A percentile compares a stretch with the other conserved stretches of the same genome.
These are phyloP conservation scores for Erodium maritimum DNA, from an alignment of 345 rosid genomes.

Conservation along the genomic window DNA sequence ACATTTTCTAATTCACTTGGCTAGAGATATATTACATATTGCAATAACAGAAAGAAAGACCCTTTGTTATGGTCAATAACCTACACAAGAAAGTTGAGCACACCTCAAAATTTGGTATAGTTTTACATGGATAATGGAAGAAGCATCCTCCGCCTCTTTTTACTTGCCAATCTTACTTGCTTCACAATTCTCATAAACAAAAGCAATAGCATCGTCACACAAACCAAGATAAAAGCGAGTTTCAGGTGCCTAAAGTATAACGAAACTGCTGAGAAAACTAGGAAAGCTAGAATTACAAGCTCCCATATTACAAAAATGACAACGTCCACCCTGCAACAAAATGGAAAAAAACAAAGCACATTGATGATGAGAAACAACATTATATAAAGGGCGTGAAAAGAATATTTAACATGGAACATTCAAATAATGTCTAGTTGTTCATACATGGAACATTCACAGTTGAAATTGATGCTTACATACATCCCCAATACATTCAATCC, in stretches of 20 bases:
- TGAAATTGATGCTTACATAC: too few relatives aligned
- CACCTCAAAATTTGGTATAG: too few relatives aligned
- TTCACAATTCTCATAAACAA: slow-evolving; percentile 76
- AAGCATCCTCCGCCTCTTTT: slow-evolving; percentile 94
- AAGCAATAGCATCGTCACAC: slow-evolving; percentile 59
- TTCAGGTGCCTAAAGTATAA: slow-evolving; percentile 62
- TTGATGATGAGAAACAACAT: not conserved
- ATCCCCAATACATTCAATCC: too few relatives aligned
- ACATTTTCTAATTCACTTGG: too few relatives aligned
- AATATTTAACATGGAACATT: too few relatives aligned
- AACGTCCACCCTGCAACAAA: slow-evolving; percentile 79
- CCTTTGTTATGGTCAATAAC: too few relatives aligned
- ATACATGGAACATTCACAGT: too few relatives aligned
- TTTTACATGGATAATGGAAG: slow-evolving; percentile 83
- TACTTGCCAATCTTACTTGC: slow-evolving; percentile 71
- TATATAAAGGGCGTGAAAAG: not conserved
- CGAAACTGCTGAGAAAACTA: slow-evolving; percentile 91
- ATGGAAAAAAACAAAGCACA: not conserved
- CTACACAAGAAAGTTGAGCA: too few relatives aligned
- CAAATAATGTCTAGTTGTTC: too few relatives aligned
- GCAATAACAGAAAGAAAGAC: too few relatives aligned
- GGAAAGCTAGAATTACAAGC: slow-evolving; percentile 70
- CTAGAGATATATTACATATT: too few relatives aligned
- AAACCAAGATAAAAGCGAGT: slow-evolving; percentile 62
- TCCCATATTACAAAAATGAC: slow-evolving; percentile 93